Evolutionary conservation across 257 asterid genomes (phyloP).

Genomic region (Scutellaria minor): DNA sequence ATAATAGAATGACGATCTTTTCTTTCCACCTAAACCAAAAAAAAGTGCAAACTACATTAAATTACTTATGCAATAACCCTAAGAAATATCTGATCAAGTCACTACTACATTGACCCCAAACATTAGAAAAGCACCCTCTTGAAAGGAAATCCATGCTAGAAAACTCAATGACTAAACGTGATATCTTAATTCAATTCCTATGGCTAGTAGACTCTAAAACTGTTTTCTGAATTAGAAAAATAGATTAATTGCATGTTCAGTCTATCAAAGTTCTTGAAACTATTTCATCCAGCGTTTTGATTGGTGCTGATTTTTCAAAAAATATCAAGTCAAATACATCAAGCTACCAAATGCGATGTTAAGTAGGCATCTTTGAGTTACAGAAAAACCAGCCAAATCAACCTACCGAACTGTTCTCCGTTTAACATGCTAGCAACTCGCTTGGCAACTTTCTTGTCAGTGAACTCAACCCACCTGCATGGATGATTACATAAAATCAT

Average conservation of each 20-base stretch:
- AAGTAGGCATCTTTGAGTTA: not conserved
- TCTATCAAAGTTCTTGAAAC: not conserved
- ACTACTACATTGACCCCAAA: conserved; percentile 3
- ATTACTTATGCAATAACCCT: not conserved
- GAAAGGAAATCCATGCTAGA: not conserved
- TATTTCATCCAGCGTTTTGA: not conserved
- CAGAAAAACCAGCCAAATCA: not conserved
- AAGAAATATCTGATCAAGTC: conserved; percentile 12
- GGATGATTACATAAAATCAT: conserved; percentile 18
- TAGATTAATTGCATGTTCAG: not conserved
- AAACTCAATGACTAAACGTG: conserved; percentile 11
- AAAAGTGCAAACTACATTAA: conserved; percentile 15
- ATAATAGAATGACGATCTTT: conserved; percentile 81
- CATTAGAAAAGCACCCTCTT: not conserved
- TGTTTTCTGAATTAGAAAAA: conserved; percentile 4
- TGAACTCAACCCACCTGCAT: conserved; percentile 92
- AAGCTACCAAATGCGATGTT: conserved; percentile 8
- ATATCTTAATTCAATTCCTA: conserved; percentile 5
- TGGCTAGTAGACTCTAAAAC: conserved; percentile 4
- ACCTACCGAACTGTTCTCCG: conserved; percentile 82
- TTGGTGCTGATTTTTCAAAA: not conserved
- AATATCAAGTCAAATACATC: not conserved
- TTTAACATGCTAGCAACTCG: conserved; percentile 79
- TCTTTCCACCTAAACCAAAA: conserved; percentile 75
- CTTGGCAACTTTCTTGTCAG: conserved; percentile 81